phyloP scores from a whole-genome alignment of 1,284 basidiomycete species.

The Naganishia liquefaciens region DNA sequence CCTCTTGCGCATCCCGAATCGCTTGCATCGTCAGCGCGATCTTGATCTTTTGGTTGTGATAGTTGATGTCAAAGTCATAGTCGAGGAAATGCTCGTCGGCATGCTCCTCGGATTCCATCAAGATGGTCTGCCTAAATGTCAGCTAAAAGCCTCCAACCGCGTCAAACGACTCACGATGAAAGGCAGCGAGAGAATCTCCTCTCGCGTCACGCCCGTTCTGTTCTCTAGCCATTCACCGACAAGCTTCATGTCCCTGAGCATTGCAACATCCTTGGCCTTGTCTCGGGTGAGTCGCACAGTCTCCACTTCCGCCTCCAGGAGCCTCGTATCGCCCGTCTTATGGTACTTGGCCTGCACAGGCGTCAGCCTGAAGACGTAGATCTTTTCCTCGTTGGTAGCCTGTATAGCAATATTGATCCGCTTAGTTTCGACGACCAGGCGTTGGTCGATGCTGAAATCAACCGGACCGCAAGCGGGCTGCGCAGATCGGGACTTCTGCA shows the following conservation, averaged over 20 bases:
- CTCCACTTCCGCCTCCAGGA: slow-evolving; percentile 24
- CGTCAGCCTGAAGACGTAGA: slow-evolving; percentile 29
- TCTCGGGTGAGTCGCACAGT: slow-evolving; percentile 12
- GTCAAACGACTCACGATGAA: slow-evolving; percentile 4
- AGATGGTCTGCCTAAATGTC: slow-evolving; percentile 17
- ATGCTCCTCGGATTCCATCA: slow-evolving; percentile 31
- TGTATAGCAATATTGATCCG: slow-evolving; percentile 28
- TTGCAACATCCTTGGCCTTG: slow-evolving; percentile 18
- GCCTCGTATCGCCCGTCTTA: slow-evolving; percentile 8
- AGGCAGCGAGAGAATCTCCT: slow-evolving; percentile 17
- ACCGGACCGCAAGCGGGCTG: neutral
- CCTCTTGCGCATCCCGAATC: slow-evolving; percentile 26
- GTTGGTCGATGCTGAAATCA: slow-evolving; percentile 27
- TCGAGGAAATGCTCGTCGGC: slow-evolving; percentile 12
- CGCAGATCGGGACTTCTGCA: slow-evolving; percentile 30
- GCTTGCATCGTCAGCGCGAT: slow-evolving; percentile 27
- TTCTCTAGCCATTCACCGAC: slow-evolving; percentile 13
- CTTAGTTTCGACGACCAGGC: slow-evolving; percentile 15
- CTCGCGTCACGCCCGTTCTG: slow-evolving; percentile 11
- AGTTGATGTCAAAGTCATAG: slow-evolving; percentile 32
- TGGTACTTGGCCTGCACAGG: slow-evolving; percentile 25
- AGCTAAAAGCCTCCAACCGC: neutral
- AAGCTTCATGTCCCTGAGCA: slow-evolving; percentile 26
- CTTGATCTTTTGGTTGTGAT: slow-evolving; percentile 30
- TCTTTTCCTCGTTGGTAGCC: slow-evolving; percentile 27